A percentile compares a stretch with the other conserved stretches of the same genome.
Conservation (phyloP, 139 green algal genomes). For the Chlamydomonas incerta region DNA sequence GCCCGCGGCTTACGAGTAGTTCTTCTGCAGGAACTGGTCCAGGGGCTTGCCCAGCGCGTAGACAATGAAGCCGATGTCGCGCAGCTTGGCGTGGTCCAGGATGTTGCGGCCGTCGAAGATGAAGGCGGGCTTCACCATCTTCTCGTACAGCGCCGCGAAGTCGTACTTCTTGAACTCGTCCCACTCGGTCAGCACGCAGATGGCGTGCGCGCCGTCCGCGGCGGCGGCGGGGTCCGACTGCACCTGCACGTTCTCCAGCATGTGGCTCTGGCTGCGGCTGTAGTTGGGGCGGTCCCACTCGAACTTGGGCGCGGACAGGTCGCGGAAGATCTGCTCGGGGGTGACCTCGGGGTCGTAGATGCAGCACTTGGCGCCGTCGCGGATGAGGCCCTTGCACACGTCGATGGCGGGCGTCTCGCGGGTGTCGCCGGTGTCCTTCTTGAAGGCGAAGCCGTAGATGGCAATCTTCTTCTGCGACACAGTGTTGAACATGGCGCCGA, state of each 20-base stretch:
- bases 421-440: constrained; percentile 97
- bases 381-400: constrained; percentile 91
- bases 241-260: constrained; percentile 67
- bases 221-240: constrained; percentile 73
- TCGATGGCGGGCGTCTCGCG: constrained; percentile 99
- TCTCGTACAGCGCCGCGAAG: constrained; percentile 79
- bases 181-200: constrained; percentile 98
- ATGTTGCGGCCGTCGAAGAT: constrained; percentile 99
- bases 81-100: constrained; percentile 90
- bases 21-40: constrained; percentile 94
- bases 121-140: constrained; percentile 98
- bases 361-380: constrained; percentile 72
- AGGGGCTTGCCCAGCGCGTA: constrained; percentile 99
- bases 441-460: constrained; percentile 99
- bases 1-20: constrained; percentile 32
- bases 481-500: constrained; percentile 99
- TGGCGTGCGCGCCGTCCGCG: constrained; percentile 82
- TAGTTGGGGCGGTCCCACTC: constrained; percentile 93
- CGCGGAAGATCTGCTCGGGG: constrained; percentile 84
- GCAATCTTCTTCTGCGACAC: constrained; percentile 96
- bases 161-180: constrained; percentile 97
- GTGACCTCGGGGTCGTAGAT: constrained; percentile 96
- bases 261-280: constrained; percentile 55
- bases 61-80: constrained; percentile 97
- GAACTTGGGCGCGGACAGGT: constrained; percentile 90